These are phyloP conservation scores for Silene vulgaris DNA, from an alignment of 179 eudicot species.

Conservation along the genomic window DNA sequence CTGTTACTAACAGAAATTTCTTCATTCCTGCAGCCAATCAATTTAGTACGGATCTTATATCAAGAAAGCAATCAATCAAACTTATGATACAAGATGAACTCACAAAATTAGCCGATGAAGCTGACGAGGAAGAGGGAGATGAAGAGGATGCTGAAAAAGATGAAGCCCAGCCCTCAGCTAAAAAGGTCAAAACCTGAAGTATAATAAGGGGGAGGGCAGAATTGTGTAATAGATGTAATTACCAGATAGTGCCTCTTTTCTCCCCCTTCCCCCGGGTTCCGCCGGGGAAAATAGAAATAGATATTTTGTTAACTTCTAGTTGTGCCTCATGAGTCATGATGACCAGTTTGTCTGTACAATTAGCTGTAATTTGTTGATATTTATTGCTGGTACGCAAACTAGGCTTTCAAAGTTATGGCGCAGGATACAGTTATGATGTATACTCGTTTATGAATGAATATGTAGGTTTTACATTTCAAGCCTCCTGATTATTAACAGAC, in stretches of 20 bases:
- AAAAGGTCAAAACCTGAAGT: slow-evolving; percentile 41
- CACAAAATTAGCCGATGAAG: slow-evolving; percentile 69
- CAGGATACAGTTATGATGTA: slow-evolving; percentile 20
- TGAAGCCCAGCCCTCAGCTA: slow-evolving; percentile 33
- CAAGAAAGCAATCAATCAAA: slow-evolving; percentile 65
- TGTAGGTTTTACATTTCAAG: slow-evolving; percentile 10
- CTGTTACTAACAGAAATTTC: background rate
- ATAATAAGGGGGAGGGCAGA: slow-evolving; percentile 1
- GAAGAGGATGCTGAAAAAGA: slow-evolving; percentile 21
- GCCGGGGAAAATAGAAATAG: slow-evolving; percentile 18
- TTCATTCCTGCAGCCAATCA: slow-evolving; percentile 43
- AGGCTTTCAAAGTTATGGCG: background rate
- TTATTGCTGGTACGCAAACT: slow-evolving; percentile 20
- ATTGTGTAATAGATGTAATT: slow-evolving; percentile 16
- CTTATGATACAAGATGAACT: slow-evolving; percentile 77
- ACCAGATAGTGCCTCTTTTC: slow-evolving; percentile 2
- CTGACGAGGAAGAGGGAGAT: slow-evolving; percentile 7
- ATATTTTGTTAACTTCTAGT: slow-evolving; percentile 14
- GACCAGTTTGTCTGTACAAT: slow-evolving; percentile 28
- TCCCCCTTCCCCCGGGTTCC: slow-evolving; percentile 1
- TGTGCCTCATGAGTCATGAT: slow-evolving; percentile 19
- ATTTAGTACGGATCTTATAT: slow-evolving; percentile 51
- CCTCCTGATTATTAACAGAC: background rate
- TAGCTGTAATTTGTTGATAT: slow-evolving; percentile 33
- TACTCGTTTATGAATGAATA: slow-evolving; percentile 25